Evolutionary conservation across 1,284 basidiomycete species (phyloP).

Genomic region (Laetiporus sulphureus): DNA sequence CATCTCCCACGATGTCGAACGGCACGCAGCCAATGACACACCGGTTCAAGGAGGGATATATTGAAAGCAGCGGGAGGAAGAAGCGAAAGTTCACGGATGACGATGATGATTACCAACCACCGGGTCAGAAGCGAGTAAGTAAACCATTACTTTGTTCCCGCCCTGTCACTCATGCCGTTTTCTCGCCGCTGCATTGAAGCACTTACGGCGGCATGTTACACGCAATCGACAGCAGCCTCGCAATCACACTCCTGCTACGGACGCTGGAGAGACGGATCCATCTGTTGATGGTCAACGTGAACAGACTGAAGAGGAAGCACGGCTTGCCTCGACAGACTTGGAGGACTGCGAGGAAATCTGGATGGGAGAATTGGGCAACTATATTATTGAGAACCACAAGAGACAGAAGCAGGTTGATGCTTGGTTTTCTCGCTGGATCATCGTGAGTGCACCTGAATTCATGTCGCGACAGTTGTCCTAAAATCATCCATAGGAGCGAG

Average conservation of each 20-base stretch:
- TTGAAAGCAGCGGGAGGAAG: conserved; percentile 35
- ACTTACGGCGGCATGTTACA: conserved; percentile 34
- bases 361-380: conserved; percentile 58
- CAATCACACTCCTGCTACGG: conserved; percentile 28
- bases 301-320: conserved; percentile 40
- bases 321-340: conserved; percentile 61
- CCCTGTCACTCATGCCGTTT: too few species aligned
- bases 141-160: background rate
- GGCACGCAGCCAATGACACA: conserved; percentile 14
- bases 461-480: conserved; percentile 9
- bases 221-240: conserved; percentile 34
- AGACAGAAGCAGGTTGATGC: conserved; percentile 63
- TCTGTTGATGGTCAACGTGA: conserved; percentile 26
- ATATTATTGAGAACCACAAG: conserved; percentile 63
- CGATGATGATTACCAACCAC: conserved; percentile 49
- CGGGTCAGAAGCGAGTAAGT: conserved; percentile 49
- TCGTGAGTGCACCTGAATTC: conserved; percentile 34
- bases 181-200: conserved; percentile 22
- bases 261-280: conserved; percentile 27
- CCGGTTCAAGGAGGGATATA: conserved; percentile 33
- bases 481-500: conserved; percentile 51
- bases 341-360: conserved; percentile 74
- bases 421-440: conserved; percentile 59
- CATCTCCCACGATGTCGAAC: conserved; percentile 22
- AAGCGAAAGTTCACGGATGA: conserved; percentile 49